phyloP scores from a whole-genome alignment of 2,329 filamentous ascomycete species.

The Cladosporium colombiae region DNA sequence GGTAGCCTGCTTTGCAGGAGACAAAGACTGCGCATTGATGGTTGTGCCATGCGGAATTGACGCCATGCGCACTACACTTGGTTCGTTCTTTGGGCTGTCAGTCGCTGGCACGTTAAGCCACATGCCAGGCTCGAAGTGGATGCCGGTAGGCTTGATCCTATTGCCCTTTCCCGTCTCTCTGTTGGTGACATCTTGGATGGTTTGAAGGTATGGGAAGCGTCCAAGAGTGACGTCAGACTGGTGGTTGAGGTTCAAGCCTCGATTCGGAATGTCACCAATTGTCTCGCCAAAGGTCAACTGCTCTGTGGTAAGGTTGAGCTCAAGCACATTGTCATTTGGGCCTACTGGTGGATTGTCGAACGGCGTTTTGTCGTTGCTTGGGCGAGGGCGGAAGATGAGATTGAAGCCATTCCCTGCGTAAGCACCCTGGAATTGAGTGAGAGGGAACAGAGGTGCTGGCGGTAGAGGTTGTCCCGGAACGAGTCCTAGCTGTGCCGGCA shows the following conservation, averaged over 20 bases:
- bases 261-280: conserved; percentile 43
- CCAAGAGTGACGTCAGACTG: conserved; percentile 41
- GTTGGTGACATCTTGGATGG: conserved; percentile 39
- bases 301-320: conserved; percentile 45
- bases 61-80: conserved; percentile 42
- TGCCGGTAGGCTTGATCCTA: conserved; percentile 30
- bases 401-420: conserved; percentile 43
- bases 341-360: conserved; percentile 10
- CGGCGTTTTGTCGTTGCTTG: conserved; percentile 1
- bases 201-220: conserved; percentile 42
- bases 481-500: conserved; percentile 1
- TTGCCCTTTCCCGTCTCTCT: conserved; percentile 28
- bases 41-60: conserved; percentile 49
- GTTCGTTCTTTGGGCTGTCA: conserved; percentile 17
- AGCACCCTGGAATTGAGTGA: not conserved
- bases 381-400: conserved; percentile 42
- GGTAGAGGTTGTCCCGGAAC: not conserved
- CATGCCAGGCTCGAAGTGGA: conserved; percentile 47
- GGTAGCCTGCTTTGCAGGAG: conserved; percentile 2
- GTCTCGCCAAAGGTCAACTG: conserved; percentile 35
- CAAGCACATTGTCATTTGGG: conserved; percentile 38
- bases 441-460: not conserved
- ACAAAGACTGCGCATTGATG: conserved; percentile 44
- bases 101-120: conserved; percentile 43
- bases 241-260: conserved; percentile 32